Conservation (phyloP, 306 rosid species). For the Cyclanthera cordifolia region DNA sequence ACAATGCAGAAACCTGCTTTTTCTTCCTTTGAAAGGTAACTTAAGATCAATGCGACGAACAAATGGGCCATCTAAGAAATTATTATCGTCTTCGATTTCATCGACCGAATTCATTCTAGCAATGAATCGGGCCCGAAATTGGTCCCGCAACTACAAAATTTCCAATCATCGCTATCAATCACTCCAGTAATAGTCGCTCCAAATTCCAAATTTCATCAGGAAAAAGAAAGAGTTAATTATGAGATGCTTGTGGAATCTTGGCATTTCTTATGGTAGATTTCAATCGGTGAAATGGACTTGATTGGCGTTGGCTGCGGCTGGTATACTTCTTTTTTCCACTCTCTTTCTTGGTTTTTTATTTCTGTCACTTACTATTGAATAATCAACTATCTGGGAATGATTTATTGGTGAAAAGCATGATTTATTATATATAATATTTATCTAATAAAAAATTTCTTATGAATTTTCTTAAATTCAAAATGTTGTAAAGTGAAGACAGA, state of each 20-base stretch:
- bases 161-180: neutral
- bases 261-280: neutral
- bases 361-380: neutral
- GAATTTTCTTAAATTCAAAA: too few relatives aligned
- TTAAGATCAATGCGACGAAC: neutral
- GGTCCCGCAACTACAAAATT: neutral
- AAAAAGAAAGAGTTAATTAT: neutral
- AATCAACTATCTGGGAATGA: too few relatives aligned
- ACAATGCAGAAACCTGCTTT: neutral
- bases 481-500: too few relatives aligned
- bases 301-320: constrained; percentile 1
- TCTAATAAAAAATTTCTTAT: too few relatives aligned
- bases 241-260: constrained; percentile 7
- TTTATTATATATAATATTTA: too few relatives aligned
- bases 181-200: neutral
- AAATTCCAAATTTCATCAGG: too few relatives aligned
- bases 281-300: neutral
- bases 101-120: neutral
- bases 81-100: neutral
- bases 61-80: neutral
- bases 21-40: neutral
- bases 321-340: neutral
- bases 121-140: neutral
- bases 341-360: neutral
- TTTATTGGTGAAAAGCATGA: too few relatives aligned